A percentile compares a stretch with the other conserved stretches of the same genome.
These are phyloP conservation scores for Suillus alpinus DNA, from an alignment of 768 basidiomycete genomes.

Conservation along the genomic window DNA sequence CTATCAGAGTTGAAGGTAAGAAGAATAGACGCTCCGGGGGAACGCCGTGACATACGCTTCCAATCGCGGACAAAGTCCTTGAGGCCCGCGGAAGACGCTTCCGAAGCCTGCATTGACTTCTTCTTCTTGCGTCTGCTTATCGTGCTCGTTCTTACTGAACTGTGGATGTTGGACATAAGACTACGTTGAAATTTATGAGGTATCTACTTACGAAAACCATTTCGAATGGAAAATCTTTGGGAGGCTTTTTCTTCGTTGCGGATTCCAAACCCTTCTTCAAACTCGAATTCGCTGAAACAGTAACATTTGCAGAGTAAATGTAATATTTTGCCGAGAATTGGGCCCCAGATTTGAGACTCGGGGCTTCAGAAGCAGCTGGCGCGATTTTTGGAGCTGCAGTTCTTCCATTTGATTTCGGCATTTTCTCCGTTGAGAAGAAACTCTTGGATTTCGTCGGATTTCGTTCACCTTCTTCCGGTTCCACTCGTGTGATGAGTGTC, in stretches of 20 bases:
- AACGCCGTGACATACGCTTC: slow-evolving; percentile 51
- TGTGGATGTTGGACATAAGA: slow-evolving; percentile 19
- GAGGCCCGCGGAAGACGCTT: slow-evolving; percentile 57
- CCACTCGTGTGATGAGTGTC: not conserved
- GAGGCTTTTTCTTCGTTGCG: slow-evolving; percentile 90
- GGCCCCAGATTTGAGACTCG: not conserved
- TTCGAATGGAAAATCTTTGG: slow-evolving; percentile 65
- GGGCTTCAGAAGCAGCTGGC: not conserved
- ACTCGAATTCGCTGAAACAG: slow-evolving; percentile 57
- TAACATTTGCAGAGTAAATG: slow-evolving; percentile 33
- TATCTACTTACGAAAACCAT: slow-evolving; percentile 68
- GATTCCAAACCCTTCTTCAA: slow-evolving; percentile 67
- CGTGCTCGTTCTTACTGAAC: slow-evolving; percentile 77
- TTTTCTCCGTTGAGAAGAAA: not conserved
- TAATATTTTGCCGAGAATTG: not conserved
- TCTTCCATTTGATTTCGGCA: not conserved
- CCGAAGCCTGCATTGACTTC: slow-evolving; percentile 53
- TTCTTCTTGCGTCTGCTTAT: slow-evolving; percentile 64
- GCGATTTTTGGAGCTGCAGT: not conserved
- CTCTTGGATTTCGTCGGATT: not conserved
- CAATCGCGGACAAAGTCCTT: slow-evolving; percentile 77
- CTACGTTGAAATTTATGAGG: not conserved
- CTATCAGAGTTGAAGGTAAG: slow-evolving; percentile 41
- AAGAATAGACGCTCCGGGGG: not conserved
- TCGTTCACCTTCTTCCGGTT: not conserved